Evolutionary conservation across 306 rosid genomes (phyloP), one percentile per base, ranked within the genome.

Genomic region (Echinosophora koreensis): DNA sequence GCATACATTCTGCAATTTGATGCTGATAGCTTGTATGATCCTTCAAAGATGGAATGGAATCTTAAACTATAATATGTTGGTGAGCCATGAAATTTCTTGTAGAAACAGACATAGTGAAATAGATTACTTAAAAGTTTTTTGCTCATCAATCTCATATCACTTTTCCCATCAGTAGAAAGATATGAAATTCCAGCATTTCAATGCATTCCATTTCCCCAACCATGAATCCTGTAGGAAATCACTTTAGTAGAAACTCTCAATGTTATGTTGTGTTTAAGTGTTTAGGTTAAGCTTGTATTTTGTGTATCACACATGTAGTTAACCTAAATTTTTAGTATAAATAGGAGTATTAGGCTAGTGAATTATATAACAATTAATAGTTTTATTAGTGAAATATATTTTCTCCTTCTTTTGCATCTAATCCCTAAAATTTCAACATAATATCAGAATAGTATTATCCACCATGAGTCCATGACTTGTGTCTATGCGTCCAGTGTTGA

Each of bases 31-130:
- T 69, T 5, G n/a, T 63, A 54, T 71, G 59, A 44, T 71, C 61
- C 68, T 64, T 42, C 51, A 71, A 28, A 72, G 38, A 52, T 39
- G 64, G 27, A 71, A 62, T 52, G 78, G 58, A 79, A 64, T 79
- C 67, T 71, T 39, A 41, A 64, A 52, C 39, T 68, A 28, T 58
- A 59, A 47, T 32, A 32, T 37, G 44, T 39, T 10, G 61, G 66
- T 50, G 39, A 16, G 32, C 15, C 39, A 9, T 49, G 57, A 51
- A 57, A 68, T 78, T 17, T 61, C 69, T 13, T 30, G 13, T 57
- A 27, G 11, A 44, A 54, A 18, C 15, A 22, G 28, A 28, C 66
- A 66, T n/a, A 42, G 76, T 0, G 11, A 68, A 42, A n/a, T n/a
- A 11, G 51, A 46, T 44, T 57, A 39, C 58, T 46, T 14, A 10